Evolutionary conservation across 2,329 filamentous ascomycete genomes (phyloP).

Genomic region (Byssothecium circinans): DNA sequence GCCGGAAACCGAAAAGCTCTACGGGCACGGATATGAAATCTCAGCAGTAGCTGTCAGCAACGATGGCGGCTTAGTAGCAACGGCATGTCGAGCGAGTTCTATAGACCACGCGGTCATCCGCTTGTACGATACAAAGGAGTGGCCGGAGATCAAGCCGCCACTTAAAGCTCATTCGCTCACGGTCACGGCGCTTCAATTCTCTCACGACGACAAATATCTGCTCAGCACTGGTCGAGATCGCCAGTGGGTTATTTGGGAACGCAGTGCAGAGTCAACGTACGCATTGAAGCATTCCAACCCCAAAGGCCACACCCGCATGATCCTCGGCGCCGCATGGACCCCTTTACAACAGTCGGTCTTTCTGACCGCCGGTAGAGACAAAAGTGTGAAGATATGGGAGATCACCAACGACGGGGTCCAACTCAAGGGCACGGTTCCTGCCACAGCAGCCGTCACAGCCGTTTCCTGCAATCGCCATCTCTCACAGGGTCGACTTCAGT

Average conservation of each 20-base stretch:
- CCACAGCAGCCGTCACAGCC: constrained; percentile 33
- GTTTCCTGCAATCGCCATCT: constrained; percentile 22
- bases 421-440: constrained; percentile 27
- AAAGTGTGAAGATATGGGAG: constrained; percentile 68
- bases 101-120: constrained; percentile 93
- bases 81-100: constrained; percentile 89
- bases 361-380: constrained; percentile 88
- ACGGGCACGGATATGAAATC: constrained; percentile 97
- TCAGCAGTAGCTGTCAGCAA: constrained; percentile 79
- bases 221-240: constrained; percentile 89
- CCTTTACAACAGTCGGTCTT: constrained; percentile 57
- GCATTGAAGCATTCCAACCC: constrained; percentile 65
- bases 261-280: constrained; percentile 55
- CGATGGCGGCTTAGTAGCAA: constrained; percentile 76
- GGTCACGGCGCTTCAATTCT: constrained; percentile 80
- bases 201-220: constrained; percentile 69
- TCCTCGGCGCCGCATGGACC: constrained; percentile 84
- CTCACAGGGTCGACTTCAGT: constrained; percentile 6
- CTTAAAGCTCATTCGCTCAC: constrained; percentile 86
- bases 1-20: constrained; percentile 95
- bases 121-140: constrained; percentile 81
- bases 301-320: constrained; percentile 91
- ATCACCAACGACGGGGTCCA: constrained; percentile 22
- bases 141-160: constrained; percentile 84
- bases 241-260: constrained; percentile 82